Evolutionary conservation across 352 stramenopile genomes (phyloP), one percentile per base, ranked within the genome.

Genomic region (Phytophthora pistaciae): DNA sequence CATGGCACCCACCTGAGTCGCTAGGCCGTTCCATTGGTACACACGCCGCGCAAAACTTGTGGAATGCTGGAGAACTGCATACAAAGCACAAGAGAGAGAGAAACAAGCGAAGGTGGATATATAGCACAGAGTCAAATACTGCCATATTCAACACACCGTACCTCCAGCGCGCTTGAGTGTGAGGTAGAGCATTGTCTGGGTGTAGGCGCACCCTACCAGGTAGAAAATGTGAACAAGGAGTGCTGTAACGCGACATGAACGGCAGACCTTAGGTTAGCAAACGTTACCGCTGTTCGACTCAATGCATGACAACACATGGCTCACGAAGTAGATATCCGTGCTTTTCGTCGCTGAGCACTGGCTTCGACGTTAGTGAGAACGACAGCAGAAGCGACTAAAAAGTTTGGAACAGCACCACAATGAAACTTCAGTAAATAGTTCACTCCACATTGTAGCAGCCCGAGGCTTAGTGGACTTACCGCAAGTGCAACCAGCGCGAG

Each of bases 21-120:
- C 73, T 38, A 91, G 82, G 2, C 85, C 85, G 38, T 81, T 91
- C 85, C 85, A 93, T 55, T 93, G 85, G 60, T 93, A 93, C 49
- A 87, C 77, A 18, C 72, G 75, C 53, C 73, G 73, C 31, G 77
- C 78, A n/a, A 79, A 82, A 21, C 66, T 52, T 38, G 68, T 64
- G 14, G 79, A 77, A 25, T 72, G 73, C 21, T 77, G 63, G 5
- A 58, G 31, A 25, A 76, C 80, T 82, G 64, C n/a, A 57, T 42
- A 11, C 36, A 42, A 42, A 42, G 4, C 36, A 42, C 36, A 42
- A 42, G 10, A 16, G 36, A 16, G 36, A 5, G 5, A 29, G 25
- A 42, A 42, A 42, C 36, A 42, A 11, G 36, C 36, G 11, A 11
- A 42, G 36, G 36, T 42, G 14, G 21, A 29, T 29, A 14, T 48